Evolutionary conservation across 225 moss, liverwort and hornwort genomes (phyloP), one percentile per base, ranked within the genome.

Genomic region (Pseudisothecium myosuroides): DNA sequence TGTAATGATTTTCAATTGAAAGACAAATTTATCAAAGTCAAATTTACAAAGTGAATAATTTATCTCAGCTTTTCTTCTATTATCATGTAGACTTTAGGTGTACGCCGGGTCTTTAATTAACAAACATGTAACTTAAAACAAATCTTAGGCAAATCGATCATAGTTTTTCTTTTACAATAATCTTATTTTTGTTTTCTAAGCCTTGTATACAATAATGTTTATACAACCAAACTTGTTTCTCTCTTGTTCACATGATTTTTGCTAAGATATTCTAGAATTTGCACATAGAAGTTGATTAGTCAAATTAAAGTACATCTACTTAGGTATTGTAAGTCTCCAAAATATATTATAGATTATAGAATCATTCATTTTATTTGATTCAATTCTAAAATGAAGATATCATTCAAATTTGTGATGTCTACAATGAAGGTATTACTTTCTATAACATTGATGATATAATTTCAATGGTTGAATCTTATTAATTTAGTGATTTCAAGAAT

Each of bases 121-220:
- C 3, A 47, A 47, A 26, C 0, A 0, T 47, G 5, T 45, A 45
- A 15, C 11, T 17, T 45, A 10, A 69, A 74, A 74, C 18, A 74
- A 28, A 27, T 74, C n/a, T 73, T 28, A 73, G 6, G 17, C 10
- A 29, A 73, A 45, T n/a, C n/a, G n/a, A n/a, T 45, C 6, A 29
- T 10, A 28, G 1, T 28, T 72, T 45, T 1, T 72, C 17, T 27
- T 72, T 45, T 0, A 29, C 1, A 45, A 45, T 28, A 3, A 45
- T 45, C 47, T 29, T 45, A 0, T 28, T 72, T 26, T 16, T 16
- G 1, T 17, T 12, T 9, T 4, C 4, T 1, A 0, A 72, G 0
- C 13, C 14, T 24, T 14, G 1, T 66, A 19, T 36, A 67, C 3
- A 67, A 6, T 67, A 67, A 37, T 37, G 37, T 15, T 43, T 43